These are phyloP conservation scores for Bjerkandera adusta DNA, from an alignment of 1,284 basidiomycete species.

Conservation along the genomic window DNA sequence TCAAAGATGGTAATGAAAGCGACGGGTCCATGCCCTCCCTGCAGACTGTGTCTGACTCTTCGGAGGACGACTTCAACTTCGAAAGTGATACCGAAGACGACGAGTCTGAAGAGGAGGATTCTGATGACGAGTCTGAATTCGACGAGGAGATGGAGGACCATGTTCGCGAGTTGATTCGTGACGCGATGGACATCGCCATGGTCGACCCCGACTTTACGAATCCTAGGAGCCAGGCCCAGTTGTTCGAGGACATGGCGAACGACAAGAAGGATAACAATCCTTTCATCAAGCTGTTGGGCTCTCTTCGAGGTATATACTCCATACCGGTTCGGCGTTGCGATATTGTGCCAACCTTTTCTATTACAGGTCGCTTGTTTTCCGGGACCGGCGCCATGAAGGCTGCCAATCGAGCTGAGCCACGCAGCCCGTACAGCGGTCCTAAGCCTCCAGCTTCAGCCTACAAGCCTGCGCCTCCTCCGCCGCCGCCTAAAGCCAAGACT, in stretches of 20 bases:
- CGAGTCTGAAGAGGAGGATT: conserved; percentile 31
- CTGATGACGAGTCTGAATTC: conserved; percentile 46
- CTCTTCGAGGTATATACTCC: conserved; percentile 54
- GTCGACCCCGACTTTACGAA: conserved; percentile 56
- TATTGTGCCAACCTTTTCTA: background rate
- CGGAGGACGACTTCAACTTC: conserved; percentile 33
- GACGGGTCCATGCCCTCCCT: conserved; percentile 61
- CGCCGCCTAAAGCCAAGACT: conserved; percentile 11
- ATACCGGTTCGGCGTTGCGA: background rate
- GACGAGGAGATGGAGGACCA: conserved; percentile 69
- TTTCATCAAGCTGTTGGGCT: conserved; percentile 69
- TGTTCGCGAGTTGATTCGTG: conserved; percentile 54
- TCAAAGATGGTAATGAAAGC: conserved; percentile 44
- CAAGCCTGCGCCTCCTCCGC: conserved; percentile 8
- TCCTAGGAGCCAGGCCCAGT: conserved; percentile 36
- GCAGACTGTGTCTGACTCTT: conserved; percentile 58
- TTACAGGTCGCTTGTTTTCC: conserved; percentile 67
- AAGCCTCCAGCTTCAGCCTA: conserved; percentile 15
- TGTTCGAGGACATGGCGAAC: conserved; percentile 42
- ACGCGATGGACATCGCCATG: conserved; percentile 68
- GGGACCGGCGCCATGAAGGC: conserved; percentile 56
- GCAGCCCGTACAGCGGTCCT: conserved; percentile 20
- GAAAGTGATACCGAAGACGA: conserved; percentile 39
- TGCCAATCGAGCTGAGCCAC: conserved; percentile 29
- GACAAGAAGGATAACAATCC: conserved; percentile 68